Conservation (phyloP, 495 filamentous ascomycete species). For the Chaetomium tenue region DNA sequence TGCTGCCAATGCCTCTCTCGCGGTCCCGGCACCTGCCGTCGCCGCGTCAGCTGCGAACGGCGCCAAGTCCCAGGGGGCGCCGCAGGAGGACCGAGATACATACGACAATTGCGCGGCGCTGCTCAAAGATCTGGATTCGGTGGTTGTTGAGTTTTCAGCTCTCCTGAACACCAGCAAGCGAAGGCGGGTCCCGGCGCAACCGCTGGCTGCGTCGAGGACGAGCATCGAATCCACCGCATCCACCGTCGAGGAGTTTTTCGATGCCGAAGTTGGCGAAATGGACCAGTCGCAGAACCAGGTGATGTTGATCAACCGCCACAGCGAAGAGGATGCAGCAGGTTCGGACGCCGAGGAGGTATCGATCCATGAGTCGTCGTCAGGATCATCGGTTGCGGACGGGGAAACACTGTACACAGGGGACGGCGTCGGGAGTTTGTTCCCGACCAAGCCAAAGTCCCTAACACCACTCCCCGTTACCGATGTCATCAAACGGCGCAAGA, state of each 20-base stretch:
- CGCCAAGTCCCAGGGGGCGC: slow-evolving; percentile 27
- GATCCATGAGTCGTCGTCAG: slow-evolving; percentile 59
- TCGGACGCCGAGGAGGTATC: slow-evolving; percentile 58
- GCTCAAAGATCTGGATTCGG: slow-evolving; percentile 75
- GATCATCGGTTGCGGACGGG: slow-evolving; percentile 59
- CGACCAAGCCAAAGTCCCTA: slow-evolving; percentile 68
- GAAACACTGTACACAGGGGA: slow-evolving; percentile 39
- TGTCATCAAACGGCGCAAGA: slow-evolving; percentile 62
- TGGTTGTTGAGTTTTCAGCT: slow-evolving; percentile 74
- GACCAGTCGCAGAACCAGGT: slow-evolving; percentile 59
- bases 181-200: slow-evolving; percentile 58
- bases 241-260: slow-evolving; percentile 87
- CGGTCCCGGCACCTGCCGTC: slow-evolving; percentile 54
- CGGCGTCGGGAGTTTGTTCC: slow-evolving; percentile 60
- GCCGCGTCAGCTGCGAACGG: slow-evolving; percentile 41
- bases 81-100: slow-evolving; percentile 55
- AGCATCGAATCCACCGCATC: slow-evolving; percentile 72
- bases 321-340: slow-evolving; percentile 54
- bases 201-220: slow-evolving; percentile 56
- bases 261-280: slow-evolving; percentile 70
- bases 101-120: slow-evolving; percentile 78
- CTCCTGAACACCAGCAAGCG: slow-evolving; percentile 76
- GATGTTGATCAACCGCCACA: slow-evolving; percentile 67
- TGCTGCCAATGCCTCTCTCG: slow-evolving; percentile 55
- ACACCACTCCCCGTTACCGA: slow-evolving; percentile 70